Evolutionary conservation across 495 filamentous ascomycete species (phyloP).

Genomic region (Neurospora africana): DNA sequence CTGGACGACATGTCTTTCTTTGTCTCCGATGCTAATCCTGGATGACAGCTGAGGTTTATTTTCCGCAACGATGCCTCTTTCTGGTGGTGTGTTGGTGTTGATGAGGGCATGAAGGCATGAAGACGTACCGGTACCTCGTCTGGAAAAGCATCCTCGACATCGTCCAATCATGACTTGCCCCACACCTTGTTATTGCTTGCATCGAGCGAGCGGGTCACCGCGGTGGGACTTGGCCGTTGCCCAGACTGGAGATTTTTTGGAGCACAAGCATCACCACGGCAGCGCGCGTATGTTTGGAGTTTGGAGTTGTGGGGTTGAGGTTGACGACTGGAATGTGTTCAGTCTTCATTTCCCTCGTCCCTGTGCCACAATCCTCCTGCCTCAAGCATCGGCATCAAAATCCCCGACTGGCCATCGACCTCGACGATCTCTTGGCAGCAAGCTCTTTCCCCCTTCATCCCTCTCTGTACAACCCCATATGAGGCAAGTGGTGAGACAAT

Average conservation of each 20-base stretch:
- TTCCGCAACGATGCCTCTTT: background rate
- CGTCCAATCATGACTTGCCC: background rate
- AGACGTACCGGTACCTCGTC: background rate
- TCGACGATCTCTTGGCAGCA: background rate
- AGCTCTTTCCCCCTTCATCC: background rate
- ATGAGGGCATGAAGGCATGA: background rate
- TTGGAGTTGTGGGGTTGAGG: background rate
- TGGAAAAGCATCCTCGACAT: background rate
- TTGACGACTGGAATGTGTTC: background rate
- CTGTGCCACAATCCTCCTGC: too few relatives aligned
- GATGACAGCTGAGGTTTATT: background rate
- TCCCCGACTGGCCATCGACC: background rate
- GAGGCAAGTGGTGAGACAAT: background rate
- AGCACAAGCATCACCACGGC: background rate
- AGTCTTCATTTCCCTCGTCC: too few relatives aligned
- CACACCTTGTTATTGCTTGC: background rate
- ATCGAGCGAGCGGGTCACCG: background rate
- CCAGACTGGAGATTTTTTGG: background rate
- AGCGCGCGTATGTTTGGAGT: background rate
- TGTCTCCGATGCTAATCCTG: background rate
- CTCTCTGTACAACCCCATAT: background rate
- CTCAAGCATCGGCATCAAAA: background rate
- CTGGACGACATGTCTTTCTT: background rate
- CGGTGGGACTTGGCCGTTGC: background rate
- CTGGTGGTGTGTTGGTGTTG: background rate